Conservation (phyloP, 768 basidiomycete genomes). For the Pulveroboletus sp. region DNA sequence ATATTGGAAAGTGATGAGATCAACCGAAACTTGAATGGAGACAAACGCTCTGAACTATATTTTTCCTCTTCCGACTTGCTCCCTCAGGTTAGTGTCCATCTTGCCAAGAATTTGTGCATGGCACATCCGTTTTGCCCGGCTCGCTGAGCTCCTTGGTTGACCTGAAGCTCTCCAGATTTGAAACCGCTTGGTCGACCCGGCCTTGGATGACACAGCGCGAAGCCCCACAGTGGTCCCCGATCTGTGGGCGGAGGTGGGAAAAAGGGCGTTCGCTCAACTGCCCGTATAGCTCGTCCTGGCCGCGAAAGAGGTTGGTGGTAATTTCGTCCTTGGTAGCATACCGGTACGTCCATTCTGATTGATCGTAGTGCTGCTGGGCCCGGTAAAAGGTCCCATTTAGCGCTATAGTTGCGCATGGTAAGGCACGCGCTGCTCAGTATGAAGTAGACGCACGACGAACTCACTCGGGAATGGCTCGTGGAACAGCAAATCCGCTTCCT, state of each 20-base stretch:
- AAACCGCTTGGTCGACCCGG: constrained; percentile 3
- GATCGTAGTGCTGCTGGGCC: background rate
- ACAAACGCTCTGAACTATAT: background rate
- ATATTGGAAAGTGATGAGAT: constrained; percentile 10
- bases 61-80: constrained; percentile 4
- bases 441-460: constrained; percentile 4
- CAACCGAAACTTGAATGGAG: background rate
- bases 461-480: constrained; percentile 27
- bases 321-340: constrained; percentile 33
- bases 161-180: background rate
- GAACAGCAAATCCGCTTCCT: constrained; percentile 5
- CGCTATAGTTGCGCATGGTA: constrained; percentile 7
- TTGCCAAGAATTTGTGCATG: background rate
- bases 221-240: constrained; percentile 1
- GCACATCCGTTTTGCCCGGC: background rate
- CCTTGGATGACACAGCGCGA: constrained; percentile 9
- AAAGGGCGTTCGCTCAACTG: background rate
- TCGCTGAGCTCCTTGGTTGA: background rate
- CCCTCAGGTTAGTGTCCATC: background rate
- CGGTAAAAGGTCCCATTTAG: constrained; percentile 21
- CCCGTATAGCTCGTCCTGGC: constrained; percentile 14
- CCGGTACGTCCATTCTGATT: constrained; percentile 27
- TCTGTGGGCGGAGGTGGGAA: background rate
- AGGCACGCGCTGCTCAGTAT: constrained; percentile 4
- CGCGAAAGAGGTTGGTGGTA: constrained; percentile 22